A percentile compares a stretch with the other conserved stretches of the same genome.
Evolutionary conservation across 176 grass and related monocot species (phyloP).

Genomic region (Oryza meridionalis): DNA sequence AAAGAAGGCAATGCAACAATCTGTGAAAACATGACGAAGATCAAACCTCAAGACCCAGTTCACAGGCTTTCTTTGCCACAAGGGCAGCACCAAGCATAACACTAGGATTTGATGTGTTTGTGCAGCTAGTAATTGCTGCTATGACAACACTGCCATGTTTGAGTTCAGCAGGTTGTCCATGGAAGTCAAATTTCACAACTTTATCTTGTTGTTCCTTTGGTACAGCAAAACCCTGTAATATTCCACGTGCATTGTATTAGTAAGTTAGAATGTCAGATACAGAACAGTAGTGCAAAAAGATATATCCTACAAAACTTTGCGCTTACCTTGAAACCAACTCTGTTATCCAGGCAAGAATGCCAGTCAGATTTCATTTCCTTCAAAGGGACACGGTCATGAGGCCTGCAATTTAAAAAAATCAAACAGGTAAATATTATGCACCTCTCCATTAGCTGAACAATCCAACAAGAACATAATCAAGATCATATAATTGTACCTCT

Average conservation of each 20-base stretch:
- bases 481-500: conserved; percentile 63
- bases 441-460: background rate
- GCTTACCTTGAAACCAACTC: conserved; percentile 82
- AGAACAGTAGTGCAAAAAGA: background rate
- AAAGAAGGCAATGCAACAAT: background rate
- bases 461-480: background rate
- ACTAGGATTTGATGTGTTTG: conserved; percentile 94
- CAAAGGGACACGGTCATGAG: conserved; percentile 88
- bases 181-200: conserved; percentile 77
- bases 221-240: conserved; percentile 73
- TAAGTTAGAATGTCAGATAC: background rate
- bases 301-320: background rate
- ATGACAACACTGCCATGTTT: conserved; percentile 93
- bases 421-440: conserved; percentile 11
- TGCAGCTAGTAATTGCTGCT: conserved; percentile 95
- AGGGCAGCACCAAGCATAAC: conserved; percentile 96
- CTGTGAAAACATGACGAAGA: background rate
- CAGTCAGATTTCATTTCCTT: conserved; percentile 97
- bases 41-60: conserved; percentile 79
- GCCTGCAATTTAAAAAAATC: conserved; percentile 52
- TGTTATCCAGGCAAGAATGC: conserved; percentile 78
- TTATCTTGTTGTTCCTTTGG: conserved; percentile 80
- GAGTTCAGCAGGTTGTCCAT: conserved; percentile 77
- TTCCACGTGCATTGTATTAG: conserved; percentile 2
- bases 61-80: conserved; percentile 89